Percentiles rank a stretch among this genome's conserved stretches.
phyloP scores from a whole-genome alignment of 352 stramenopile genomes.

The Sclerospora graminicola region DNA sequence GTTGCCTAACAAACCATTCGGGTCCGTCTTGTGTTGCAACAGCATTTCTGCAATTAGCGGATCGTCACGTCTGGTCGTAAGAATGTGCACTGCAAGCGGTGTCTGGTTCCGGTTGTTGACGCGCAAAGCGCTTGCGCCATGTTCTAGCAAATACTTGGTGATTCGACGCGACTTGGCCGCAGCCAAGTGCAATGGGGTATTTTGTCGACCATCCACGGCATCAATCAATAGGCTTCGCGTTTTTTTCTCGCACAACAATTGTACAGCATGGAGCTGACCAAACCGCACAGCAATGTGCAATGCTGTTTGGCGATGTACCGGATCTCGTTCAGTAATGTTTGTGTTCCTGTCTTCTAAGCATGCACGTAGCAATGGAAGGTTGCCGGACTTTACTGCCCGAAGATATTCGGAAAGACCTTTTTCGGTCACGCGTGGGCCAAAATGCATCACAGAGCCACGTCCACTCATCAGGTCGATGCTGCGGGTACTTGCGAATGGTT shows the following conservation, averaged over 20 bases:
- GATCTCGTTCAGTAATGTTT: constrained; percentile 52
- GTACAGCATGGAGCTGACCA: constrained; percentile 62
- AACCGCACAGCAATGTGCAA: constrained; percentile 75
- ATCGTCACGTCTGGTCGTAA: constrained; percentile 68
- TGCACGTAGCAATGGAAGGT: constrained; percentile 41
- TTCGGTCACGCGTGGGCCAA: constrained; percentile 39
- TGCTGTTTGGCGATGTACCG: constrained; percentile 61
- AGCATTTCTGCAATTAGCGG: constrained; percentile 74
- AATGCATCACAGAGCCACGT: constrained; percentile 33
- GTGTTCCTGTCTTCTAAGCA: constrained; percentile 50
- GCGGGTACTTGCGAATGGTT: constrained; percentile 15
- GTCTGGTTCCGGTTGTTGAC: constrained; percentile 70
- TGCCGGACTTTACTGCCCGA: constrained; percentile 52
- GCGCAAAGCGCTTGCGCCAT: constrained; percentile 44
- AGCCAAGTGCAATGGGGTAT: constrained; percentile 71
- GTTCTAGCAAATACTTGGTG: constrained; percentile 74
- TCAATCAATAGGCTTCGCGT: constrained; percentile 49
- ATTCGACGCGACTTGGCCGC: constrained; percentile 73
- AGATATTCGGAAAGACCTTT: constrained; percentile 52
- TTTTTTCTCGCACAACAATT: constrained; percentile 60
- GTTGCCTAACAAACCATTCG: constrained; percentile 52
- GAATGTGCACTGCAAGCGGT: constrained; percentile 61
- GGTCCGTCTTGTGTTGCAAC: constrained; percentile 59
- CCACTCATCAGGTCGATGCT: constrained; percentile 23
- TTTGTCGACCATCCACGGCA: constrained; percentile 55